phyloP scores from a whole-genome alignment of 2,329 filamentous ascomycete species.

The Trichoderma semiorbis region DNA sequence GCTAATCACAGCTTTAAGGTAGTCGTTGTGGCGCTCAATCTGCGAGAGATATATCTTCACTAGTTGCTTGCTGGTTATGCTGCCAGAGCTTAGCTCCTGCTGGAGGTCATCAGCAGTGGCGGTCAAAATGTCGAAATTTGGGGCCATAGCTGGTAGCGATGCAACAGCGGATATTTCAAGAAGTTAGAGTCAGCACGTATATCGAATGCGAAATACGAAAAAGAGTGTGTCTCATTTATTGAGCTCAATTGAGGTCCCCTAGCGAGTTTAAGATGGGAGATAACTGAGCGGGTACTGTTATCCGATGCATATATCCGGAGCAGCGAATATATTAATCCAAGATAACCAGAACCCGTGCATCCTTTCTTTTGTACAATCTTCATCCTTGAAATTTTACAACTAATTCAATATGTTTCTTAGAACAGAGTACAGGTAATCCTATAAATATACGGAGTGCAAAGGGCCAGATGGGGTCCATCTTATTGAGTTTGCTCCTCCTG shows the following conservation, averaged over 20 bases:
- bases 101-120: constrained; percentile 2
- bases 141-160: not conserved
- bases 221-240: not conserved
- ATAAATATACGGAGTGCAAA: not conserved
- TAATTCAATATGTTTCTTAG: not conserved
- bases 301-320: not conserved
- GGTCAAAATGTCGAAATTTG: not conserved
- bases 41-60: constrained; percentile 20
- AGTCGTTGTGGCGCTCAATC: constrained; percentile 16
- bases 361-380: not conserved
- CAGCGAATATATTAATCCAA: not conserved
- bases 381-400: not conserved
- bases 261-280: not conserved
- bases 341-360: not conserved
- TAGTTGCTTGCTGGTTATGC: constrained; percentile 18
- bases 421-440: not conserved
- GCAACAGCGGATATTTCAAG: too few species aligned
- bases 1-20: constrained; percentile 20
- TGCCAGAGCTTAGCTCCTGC: not conserved
- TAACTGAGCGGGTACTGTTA: not conserved
- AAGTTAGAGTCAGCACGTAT: not conserved
- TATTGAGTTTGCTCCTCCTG: not conserved
- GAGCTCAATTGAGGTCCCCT: not conserved
- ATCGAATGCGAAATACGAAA: not conserved
- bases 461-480: not conserved